A percentile compares a stretch with the other conserved stretches of the same genome.
Evolutionary conservation across 2,329 filamentous ascomycete species (phyloP).

Genomic region (Cercospora sp.): DNA sequence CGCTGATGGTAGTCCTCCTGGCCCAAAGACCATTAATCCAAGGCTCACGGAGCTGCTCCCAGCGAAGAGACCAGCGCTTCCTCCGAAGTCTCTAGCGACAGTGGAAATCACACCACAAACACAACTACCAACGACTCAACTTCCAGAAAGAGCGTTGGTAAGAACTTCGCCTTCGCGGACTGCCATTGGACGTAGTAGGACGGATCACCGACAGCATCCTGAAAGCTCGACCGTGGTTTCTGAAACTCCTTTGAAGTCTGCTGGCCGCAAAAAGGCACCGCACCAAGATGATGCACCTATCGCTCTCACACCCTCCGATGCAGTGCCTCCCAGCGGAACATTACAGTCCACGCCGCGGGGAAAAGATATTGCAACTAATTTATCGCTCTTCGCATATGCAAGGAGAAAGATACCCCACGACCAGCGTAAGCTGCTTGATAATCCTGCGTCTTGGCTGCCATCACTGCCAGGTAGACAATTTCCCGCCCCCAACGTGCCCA

Average conservation of each 20-base stretch:
- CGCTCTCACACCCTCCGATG: not conserved
- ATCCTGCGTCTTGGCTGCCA: conserved; percentile 44
- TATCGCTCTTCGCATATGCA: conserved; percentile 22
- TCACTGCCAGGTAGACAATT: conserved; percentile 39
- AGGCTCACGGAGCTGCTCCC: not conserved
- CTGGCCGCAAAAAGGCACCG: not conserved
- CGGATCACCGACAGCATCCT: not conserved
- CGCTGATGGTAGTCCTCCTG: not conserved
- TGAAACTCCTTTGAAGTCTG: not conserved
- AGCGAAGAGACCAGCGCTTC: not conserved
- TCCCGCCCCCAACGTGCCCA: conserved; percentile 43
- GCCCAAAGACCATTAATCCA: not conserved
- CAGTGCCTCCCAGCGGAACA: not conserved
- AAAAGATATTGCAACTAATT: not conserved
- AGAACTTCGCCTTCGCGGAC: not conserved
- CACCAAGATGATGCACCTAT: not conserved
- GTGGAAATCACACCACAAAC: not conserved
- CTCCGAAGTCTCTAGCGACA: not conserved
- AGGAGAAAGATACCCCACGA: conserved; percentile 43
- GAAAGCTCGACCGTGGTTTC: not conserved
- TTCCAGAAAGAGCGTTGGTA: not conserved
- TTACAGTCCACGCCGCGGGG: not conserved
- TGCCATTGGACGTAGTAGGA: no score
- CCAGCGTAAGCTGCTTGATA: conserved; percentile 53
- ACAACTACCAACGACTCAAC: not conserved